Percentiles rank a stretch among this genome's conserved stretches.
Evolutionary conservation across 2,329 filamentous ascomycete species (phyloP).

Genomic region (Bipolaris gigantea): DNA sequence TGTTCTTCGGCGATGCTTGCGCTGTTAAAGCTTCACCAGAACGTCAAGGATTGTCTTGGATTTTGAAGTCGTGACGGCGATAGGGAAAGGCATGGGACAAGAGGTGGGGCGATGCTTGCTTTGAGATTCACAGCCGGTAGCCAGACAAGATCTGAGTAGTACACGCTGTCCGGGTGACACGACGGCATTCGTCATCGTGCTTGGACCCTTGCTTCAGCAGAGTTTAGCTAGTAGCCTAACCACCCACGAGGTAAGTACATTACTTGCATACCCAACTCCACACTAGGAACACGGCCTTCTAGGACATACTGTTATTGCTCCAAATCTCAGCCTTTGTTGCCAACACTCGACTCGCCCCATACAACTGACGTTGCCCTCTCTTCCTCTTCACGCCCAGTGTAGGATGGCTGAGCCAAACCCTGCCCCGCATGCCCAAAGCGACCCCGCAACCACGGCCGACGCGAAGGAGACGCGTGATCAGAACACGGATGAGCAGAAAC

Average conservation of each 20-base stretch:
- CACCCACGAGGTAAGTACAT: constrained; percentile 1
- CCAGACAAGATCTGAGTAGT: background rate
- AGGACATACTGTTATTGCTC: background rate
- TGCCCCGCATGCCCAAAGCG: constrained; percentile 33
- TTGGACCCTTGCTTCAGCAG: constrained; percentile 19
- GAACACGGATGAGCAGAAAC: constrained; percentile 34
- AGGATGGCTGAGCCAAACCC: constrained; percentile 30
- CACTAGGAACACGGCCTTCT: constrained; percentile 14
- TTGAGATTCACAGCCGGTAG: background rate
- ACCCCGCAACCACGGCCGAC: constrained; percentile 28
- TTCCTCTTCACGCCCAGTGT: background rate
- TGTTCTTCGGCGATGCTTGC: background rate
- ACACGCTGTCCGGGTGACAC: background rate
- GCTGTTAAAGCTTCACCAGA: background rate
- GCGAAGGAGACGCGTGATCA: constrained; percentile 21
- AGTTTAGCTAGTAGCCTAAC: constrained; percentile 17
- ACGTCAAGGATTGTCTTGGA: background rate
- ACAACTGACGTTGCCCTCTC: background rate
- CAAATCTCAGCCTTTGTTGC: background rate
- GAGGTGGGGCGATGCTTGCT: background rate
- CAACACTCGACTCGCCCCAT: background rate
- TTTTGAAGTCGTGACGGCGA: too few relatives aligned
- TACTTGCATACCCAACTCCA: constrained; percentile 14
- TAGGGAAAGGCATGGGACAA: too few relatives aligned
- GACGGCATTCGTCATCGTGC: constrained; percentile 15